Conservation (phyloP, 306 rosid genomes). For the Lathyrus aphaca region DNA sequence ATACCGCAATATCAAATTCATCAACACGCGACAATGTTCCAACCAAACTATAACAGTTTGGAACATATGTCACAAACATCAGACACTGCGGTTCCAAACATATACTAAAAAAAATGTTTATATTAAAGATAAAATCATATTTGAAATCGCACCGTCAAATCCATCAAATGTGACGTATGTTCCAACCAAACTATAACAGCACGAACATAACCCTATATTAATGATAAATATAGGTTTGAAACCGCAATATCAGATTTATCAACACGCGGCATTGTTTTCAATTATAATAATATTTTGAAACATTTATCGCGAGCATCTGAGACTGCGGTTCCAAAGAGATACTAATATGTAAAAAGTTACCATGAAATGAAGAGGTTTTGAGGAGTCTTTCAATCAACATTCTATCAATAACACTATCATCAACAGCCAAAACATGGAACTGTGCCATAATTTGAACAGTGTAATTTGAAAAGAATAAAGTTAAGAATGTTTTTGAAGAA, state of each 20-base stretch:
- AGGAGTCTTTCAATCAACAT: conserved; percentile 85
- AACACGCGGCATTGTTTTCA: too few species aligned
- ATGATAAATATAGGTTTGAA: too few species aligned
- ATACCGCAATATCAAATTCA: neutral
- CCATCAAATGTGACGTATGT: too few species aligned
- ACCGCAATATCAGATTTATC: too few species aligned
- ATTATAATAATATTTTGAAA: neutral
- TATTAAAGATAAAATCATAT: too few species aligned
- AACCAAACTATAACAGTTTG: neutral
- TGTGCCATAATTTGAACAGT: conserved; percentile 44
- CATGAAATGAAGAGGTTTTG: conserved; percentile 83
- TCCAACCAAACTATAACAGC: too few species aligned
- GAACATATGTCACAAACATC: neutral
- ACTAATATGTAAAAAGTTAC: conserved; percentile 38
- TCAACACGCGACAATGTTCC: neutral
- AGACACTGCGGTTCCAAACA: neutral
- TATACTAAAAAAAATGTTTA: too few species aligned
- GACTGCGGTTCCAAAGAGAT: neutral
- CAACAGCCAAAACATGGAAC: conserved; percentile 89
- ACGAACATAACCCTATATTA: too few species aligned
- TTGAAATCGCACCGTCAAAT: too few species aligned
- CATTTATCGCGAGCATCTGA: neutral
- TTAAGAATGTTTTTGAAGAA: conserved; percentile 10
- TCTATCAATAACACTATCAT: conserved; percentile 78
- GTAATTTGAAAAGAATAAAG: neutral